A percentile compares a stretch with the other conserved stretches of the same genome.
These are phyloP conservation scores for Sporisorium exsertum DNA, from an alignment of 1,284 basidiomycete species.

Conservation along the genomic window DNA sequence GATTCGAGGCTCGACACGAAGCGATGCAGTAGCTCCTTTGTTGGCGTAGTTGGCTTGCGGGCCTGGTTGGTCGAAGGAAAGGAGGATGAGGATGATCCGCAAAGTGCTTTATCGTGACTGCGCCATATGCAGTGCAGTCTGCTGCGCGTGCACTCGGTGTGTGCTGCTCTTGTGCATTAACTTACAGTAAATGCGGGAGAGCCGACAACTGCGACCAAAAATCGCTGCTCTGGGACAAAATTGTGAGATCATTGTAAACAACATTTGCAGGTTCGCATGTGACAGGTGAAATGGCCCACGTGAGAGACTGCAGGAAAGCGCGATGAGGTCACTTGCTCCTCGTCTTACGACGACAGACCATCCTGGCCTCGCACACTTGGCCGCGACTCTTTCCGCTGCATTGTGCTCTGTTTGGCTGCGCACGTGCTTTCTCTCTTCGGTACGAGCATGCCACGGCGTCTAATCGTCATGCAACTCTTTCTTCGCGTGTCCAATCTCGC, in stretches of 20 bases:
- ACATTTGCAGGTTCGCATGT: neutral
- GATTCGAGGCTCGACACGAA: too few relatives aligned
- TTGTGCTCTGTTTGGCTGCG: neutral
- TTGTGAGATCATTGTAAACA: too few relatives aligned
- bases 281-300: constrained; percentile 8
- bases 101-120: neutral
- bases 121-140: neutral
- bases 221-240: too few relatives aligned
- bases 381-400: too few relatives aligned
- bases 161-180: too few relatives aligned
- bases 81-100: neutral
- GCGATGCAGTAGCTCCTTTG: neutral
- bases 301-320: neutral
- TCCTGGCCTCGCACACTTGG: too few relatives aligned
- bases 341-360: too few relatives aligned
- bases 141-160: neutral
- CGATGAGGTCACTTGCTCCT: constrained; percentile 6
- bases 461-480: neutral
- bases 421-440: neutral
- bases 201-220: too few relatives aligned
- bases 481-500: neutral
- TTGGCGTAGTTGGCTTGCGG: neutral
- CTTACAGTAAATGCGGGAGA: neutral
- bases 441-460: neutral
- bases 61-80: neutral